Percentiles rank a stretch among this genome's conserved stretches.
Conservation (phyloP, 2,329 filamentous ascomycete species). For the Exophiala phaeomuriformis region DNA sequence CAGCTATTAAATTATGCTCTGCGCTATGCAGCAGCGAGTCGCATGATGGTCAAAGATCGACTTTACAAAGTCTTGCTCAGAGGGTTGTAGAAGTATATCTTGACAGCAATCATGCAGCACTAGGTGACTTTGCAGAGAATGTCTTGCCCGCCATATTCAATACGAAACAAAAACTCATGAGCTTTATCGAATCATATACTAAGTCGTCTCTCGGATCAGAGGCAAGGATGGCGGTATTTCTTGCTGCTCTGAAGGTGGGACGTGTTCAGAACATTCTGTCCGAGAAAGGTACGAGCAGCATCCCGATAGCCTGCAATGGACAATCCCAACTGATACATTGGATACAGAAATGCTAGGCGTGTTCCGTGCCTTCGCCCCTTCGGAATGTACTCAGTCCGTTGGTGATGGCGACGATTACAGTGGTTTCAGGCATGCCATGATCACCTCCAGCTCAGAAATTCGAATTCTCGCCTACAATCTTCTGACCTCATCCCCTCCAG, state of each 20-base stretch:
- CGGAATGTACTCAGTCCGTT: background rate
- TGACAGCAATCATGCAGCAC: constrained; percentile 14
- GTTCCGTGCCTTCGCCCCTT: constrained; percentile 5
- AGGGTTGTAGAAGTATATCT: constrained; percentile 18
- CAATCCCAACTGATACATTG: background rate
- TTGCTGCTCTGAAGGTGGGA: constrained; percentile 22
- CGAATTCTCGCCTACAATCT: constrained; percentile 76
- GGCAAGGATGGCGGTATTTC: constrained; percentile 15
- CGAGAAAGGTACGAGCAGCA: constrained; percentile 8
- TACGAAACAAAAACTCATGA: constrained; percentile 14
- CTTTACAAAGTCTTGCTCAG: constrained; percentile 4
- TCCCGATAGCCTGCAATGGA: background rate
- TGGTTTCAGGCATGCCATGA: constrained; percentile 33
- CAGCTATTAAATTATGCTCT: constrained; percentile 24
- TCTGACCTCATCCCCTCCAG: constrained; percentile 66
- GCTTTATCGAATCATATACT: constrained; percentile 11
- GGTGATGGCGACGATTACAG: constrained; percentile 1
- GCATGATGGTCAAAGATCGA: background rate
- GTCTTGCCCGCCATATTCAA: constrained; percentile 23
- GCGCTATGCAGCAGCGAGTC: constrained; percentile 13
- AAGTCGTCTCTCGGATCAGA: constrained; percentile 1
- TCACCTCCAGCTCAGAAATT: constrained; percentile 53
- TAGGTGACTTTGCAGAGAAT: constrained; percentile 23
- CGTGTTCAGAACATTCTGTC: constrained; percentile 13
- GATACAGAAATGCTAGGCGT: constrained; percentile 6